Conservation (phyloP, 2,329 filamentous ascomycete genomes). For the Fonsecaea erecta region DNA sequence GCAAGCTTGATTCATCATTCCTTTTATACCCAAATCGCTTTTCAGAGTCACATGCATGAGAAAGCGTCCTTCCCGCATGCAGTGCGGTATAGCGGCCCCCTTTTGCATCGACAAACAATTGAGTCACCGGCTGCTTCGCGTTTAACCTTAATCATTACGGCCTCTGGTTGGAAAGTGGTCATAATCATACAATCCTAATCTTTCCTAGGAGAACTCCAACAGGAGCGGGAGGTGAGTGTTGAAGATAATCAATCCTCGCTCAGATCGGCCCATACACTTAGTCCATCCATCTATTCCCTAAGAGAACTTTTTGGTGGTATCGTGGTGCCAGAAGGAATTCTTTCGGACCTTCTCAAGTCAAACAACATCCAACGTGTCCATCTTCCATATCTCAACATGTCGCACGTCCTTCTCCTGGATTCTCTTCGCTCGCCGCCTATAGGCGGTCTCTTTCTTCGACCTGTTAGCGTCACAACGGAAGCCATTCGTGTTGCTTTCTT, state of each 20-base stretch:
- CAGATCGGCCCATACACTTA: neutral
- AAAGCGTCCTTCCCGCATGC: neutral
- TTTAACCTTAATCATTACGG: neutral
- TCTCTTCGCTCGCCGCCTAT: constrained; percentile 43
- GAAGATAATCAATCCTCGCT: neutral
- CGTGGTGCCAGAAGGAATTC: neutral
- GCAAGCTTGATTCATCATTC: too few relatives aligned
- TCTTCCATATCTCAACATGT: constrained; percentile 51
- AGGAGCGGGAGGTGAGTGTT: neutral
- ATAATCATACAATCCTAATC: neutral
- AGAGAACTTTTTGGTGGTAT: neutral
- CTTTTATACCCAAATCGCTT: too few relatives aligned
- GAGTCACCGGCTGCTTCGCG: neutral
- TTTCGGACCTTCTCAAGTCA: constrained; percentile 8
- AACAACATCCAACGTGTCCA: constrained; percentile 47
- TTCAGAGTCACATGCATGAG: neutral
- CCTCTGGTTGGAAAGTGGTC: neutral
- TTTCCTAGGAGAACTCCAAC: too few relatives aligned
- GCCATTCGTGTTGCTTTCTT: constrained; percentile 2
- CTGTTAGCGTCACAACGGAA: constrained; percentile 11
- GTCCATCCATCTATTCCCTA: neutral
- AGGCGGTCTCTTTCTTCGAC: constrained; percentile 37
- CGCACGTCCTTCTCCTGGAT: constrained; percentile 49
- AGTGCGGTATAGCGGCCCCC: neutral
- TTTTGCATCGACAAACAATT: neutral